Conservation (phyloP, 805 yeast species). For the Yamadazyma endophytica region DNA sequence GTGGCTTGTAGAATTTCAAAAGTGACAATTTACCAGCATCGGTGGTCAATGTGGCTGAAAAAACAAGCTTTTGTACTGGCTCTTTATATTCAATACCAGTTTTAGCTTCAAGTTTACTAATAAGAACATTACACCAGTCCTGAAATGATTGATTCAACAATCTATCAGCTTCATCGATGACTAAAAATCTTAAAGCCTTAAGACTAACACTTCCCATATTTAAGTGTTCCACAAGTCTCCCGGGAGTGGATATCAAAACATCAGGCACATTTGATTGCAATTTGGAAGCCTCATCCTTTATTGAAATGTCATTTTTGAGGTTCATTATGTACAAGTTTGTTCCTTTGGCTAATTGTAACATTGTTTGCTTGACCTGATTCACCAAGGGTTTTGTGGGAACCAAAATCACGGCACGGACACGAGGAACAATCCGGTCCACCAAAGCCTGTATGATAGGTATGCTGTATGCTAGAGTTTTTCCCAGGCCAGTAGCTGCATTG, state of each 20-base stretch:
- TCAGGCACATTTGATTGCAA: slow-evolving; percentile 53
- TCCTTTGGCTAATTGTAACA: slow-evolving; percentile 60
- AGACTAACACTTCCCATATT: slow-evolving; percentile 40
- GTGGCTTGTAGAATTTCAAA: slow-evolving; percentile 67
- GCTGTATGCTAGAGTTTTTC: slow-evolving; percentile 86
- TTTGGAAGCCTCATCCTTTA: slow-evolving; percentile 58
- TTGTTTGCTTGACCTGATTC: slow-evolving; percentile 69
- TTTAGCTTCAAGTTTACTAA: slow-evolving; percentile 28
- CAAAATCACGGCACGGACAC: slow-evolving; percentile 68
- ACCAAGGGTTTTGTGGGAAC: slow-evolving; percentile 91
- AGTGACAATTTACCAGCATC: slow-evolving; percentile 83
- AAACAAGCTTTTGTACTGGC: slow-evolving; percentile 59
- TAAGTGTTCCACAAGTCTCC: slow-evolving; percentile 77
- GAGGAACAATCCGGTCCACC: slow-evolving; percentile 60
- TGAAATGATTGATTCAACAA: slow-evolving; percentile 85
- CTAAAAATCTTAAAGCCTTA: slow-evolving; percentile 53
- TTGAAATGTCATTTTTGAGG: slow-evolving; percentile 49
- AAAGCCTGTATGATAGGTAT: slow-evolving; percentile 78
- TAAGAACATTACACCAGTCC: slow-evolving; percentile 74
- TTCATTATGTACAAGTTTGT: slow-evolving; percentile 61
- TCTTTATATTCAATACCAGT: too few species aligned
- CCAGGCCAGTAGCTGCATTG: slow-evolving; percentile 94
- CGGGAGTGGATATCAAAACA: slow-evolving; percentile 69
- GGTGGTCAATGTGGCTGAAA: slow-evolving; percentile 91
- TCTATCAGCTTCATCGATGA: slow-evolving; percentile 81